phyloP scores from a whole-genome alignment of 306 rosid species.

The Erythrophleum fordii region DNA sequence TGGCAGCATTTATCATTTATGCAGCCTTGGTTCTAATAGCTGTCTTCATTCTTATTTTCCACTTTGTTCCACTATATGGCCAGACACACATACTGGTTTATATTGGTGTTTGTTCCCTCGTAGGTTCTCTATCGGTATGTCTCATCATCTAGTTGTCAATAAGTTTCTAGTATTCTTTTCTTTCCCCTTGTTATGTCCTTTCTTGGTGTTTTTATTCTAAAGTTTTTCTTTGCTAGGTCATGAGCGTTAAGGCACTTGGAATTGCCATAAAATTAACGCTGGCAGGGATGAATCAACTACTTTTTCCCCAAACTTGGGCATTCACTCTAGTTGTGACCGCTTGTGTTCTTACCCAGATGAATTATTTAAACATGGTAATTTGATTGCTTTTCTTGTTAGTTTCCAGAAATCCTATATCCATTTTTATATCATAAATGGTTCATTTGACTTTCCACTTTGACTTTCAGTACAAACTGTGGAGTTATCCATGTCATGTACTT shows the following conservation, averaged over 20 bases:
- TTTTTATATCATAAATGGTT: slow-evolving; percentile 1
- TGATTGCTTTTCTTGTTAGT: slow-evolving; percentile 25
- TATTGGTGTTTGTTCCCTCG: slow-evolving; percentile 86
- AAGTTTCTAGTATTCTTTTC: slow-evolving; percentile 27
- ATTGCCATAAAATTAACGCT: slow-evolving; percentile 95
- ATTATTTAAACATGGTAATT: slow-evolving; percentile 93
- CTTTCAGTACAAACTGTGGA: slow-evolving; percentile 22
- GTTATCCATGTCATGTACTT: slow-evolving; percentile 6
- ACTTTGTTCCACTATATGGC: slow-evolving; percentile 71
- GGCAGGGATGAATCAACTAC: slow-evolving; percentile 90
- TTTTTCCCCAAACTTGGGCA: slow-evolving; percentile 95
- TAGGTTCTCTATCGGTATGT: slow-evolving; percentile 91
- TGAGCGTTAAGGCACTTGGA: slow-evolving; percentile 99
- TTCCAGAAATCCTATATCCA: slow-evolving; percentile 13
- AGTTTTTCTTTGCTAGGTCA: slow-evolving; percentile 71
- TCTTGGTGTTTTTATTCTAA: slow-evolving; percentile 29
- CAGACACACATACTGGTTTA: slow-evolving; percentile 67
- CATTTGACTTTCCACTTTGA: not conserved
- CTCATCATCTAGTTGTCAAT: slow-evolving; percentile 25
- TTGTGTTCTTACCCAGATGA: slow-evolving; percentile 98
- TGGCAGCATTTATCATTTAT: slow-evolving; percentile 23
- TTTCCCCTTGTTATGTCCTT: slow-evolving; percentile 35
- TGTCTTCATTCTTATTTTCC: slow-evolving; percentile 59
- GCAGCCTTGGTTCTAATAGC: slow-evolving; percentile 50
- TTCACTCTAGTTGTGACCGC: slow-evolving; percentile 75